Base-by-base conservation (phyloP, 106 monocot genomes). In the Narthecium ossifragum region DNA sequence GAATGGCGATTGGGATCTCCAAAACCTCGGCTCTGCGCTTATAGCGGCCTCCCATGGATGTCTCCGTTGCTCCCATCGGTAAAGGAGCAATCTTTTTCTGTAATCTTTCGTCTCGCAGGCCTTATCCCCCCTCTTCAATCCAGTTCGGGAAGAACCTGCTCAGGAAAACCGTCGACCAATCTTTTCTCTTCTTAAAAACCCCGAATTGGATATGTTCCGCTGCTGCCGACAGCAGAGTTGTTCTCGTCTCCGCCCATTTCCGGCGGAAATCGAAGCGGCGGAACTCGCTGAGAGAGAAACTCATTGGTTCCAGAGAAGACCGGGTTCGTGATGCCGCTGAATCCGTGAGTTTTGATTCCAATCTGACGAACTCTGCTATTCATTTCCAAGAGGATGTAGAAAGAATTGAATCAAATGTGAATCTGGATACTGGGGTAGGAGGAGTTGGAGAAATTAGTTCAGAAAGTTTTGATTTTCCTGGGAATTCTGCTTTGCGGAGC, bases 221-320 rank as follows among this genome's bases (percentile, higher is more conserved):
- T 15, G 38, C 34, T 33, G 25, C 25, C 18, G 17, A 61, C 14
- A 33, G 52, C 23, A 32, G 12, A 8, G 38, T 26, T 20, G 12
- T 57, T 5, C 50, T 7, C 1, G 26, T 66, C n/a, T 69, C 46
- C 29, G 61, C 76, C 9, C 45, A 43, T 26, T 55, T 59, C n/a
- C 57, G 52, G 38, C 49, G 73, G 28, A 48, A 26, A 1, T n/a
- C 52, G 14, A 55, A 56, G 64, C 77, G 77, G 6, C 73, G 81
- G 53, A 84, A 84, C 50, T 31, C 61, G n/a, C 59, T 83, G 39
- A 61, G 84, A 61, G 71, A 84, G 74, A 88, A 88, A 62, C 67
- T 83, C 57, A 17, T 68, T 7, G 3, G 26, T 38, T 34, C 45
- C 1, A 41, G 34, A 17, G 30, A 57, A 13, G 55, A 66, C 3